Evolutionary conservation across 164 flowering plant genomes (phyloP).

Genomic region (Piper betle): DNA sequence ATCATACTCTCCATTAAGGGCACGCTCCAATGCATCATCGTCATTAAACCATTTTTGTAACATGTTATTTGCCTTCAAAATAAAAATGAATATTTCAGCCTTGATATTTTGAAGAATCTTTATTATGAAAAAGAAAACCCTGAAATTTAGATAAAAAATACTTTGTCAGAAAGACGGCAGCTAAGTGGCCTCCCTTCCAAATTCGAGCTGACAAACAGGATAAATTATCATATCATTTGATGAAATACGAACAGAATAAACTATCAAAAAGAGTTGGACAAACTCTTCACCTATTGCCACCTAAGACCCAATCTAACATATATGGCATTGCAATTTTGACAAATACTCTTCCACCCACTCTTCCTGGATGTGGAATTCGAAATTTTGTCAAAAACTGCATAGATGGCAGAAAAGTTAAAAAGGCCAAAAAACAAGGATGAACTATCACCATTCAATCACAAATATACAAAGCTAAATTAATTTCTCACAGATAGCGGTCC

Average conservation of each 20-base stretch:
- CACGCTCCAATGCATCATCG: conserved; percentile 89
- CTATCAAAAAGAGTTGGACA: not conserved
- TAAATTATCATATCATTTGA: not conserved
- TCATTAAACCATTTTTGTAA: conserved; percentile 73
- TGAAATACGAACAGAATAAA: not conserved
- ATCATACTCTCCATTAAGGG: conserved; percentile 65
- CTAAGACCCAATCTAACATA: conserved; percentile 82
- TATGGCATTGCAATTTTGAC: conserved; percentile 67
- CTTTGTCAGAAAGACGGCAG: conserved; percentile 88
- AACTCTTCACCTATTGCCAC: conserved; percentile 73
- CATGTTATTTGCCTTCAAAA: conserved; percentile 54
- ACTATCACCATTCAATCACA: not conserved
- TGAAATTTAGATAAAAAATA: conserved; percentile 18
- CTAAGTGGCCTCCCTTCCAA: conserved; percentile 73
- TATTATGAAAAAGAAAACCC: too few species aligned
- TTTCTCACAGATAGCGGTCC: conserved; percentile 78
- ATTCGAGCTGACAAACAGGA: conserved; percentile 45
- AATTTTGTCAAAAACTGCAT: conserved; percentile 69
- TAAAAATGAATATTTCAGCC: too few species aligned
- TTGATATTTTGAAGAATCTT: not conserved
- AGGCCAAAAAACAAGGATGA: not conserved
- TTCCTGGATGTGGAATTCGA: conserved; percentile 91
- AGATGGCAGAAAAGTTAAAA: not conserved
- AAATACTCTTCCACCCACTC: conserved; percentile 78
- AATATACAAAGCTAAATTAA: not conserved